A percentile compares a stretch with the other conserved stretches of the same genome.
Conservation (phyloP, 257 asterid genomes). For the Nicotiana attenuata region DNA sequence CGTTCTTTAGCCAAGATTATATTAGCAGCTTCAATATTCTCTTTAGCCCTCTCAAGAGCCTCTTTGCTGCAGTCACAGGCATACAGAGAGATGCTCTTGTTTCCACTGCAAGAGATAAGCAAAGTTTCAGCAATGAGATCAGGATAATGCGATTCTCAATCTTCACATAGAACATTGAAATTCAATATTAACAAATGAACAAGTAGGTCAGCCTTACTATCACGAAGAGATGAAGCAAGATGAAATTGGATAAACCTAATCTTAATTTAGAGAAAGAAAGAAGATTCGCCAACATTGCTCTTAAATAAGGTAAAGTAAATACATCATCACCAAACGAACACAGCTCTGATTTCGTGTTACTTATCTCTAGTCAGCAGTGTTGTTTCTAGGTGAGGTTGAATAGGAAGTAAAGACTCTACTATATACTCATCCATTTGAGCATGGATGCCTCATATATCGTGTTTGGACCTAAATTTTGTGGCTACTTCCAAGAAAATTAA, state of each 20-base stretch:
- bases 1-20: slow-evolving; percentile 38
- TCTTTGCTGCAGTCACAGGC: slow-evolving; percentile 88
- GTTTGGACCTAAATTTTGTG: not conserved
- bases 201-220: not conserved
- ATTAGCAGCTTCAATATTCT: slow-evolving; percentile 43
- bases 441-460: not conserved
- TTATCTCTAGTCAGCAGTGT: not conserved
- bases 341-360: not conserved
- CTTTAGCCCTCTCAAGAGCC: slow-evolving; percentile 78
- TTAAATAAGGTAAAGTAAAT: not conserved
- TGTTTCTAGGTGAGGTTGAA: not conserved
- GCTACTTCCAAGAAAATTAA: not conserved
- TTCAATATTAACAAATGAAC: not conserved
- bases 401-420: not conserved
- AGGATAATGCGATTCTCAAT: not conserved
- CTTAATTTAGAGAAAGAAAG: not conserved
- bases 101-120: slow-evolving; percentile 41
- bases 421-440: not conserved
- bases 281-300: not conserved
- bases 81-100: slow-evolving; percentile 46
- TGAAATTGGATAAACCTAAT: not conserved
- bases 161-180: not conserved
- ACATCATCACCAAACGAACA: not conserved
- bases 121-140: slow-evolving; percentile 10
- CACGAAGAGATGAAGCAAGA: not conserved